These are phyloP conservation scores for Eimeria sp. DNA, from an alignment of 169 alveolate genomes.

Conservation along the genomic window DNA sequence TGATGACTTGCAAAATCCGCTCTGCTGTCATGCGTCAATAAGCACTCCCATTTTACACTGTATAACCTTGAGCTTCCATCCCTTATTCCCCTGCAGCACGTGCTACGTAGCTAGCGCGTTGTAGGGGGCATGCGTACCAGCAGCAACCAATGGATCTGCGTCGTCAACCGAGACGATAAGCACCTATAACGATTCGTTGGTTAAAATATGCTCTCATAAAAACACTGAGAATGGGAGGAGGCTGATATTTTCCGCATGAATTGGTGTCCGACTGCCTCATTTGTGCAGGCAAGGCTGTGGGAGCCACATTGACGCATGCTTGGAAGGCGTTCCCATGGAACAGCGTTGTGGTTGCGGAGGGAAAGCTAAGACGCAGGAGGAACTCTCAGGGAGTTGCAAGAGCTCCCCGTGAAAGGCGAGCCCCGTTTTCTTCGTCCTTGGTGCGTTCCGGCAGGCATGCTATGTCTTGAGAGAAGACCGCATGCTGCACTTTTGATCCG, in stretches of 20 bases:
- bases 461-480: background rate
- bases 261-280: background rate
- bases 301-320: conserved; percentile 8
- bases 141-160: background rate
- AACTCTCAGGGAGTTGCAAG: background rate
- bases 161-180: background rate
- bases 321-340: conserved; percentile 10
- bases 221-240: background rate
- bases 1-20: background rate
- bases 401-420: background rate
- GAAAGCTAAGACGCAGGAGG: conserved; percentile 11
- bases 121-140: too few relatives aligned
- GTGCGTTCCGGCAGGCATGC: too few relatives aligned
- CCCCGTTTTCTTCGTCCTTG: background rate
- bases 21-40: background rate
- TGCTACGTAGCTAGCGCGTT: background rate
- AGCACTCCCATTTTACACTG: background rate
- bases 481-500: background rate
- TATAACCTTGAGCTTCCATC: background rate
- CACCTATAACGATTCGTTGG: background rate
- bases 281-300: conserved; percentile 51
- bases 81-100: background rate
- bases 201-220: background rate
- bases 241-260: background rate
- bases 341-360: conserved; percentile 60